A percentile compares a stretch with the other conserved stretches of the same genome.
These are phyloP conservation scores for Cotoneaster glaucophyllus DNA, from an alignment of 306 rosid genomes.

Conservation along the genomic window DNA sequence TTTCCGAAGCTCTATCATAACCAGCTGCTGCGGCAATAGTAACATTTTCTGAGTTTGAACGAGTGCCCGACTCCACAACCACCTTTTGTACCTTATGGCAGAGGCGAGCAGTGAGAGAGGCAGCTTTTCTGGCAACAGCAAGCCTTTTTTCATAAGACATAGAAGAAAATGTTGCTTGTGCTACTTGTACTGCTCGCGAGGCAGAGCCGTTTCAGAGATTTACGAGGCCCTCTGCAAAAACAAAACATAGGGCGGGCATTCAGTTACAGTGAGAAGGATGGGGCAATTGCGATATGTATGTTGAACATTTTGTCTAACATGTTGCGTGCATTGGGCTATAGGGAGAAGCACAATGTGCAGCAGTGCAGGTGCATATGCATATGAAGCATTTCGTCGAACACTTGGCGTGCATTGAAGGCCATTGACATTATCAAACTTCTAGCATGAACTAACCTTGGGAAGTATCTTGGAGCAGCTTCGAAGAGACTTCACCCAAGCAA, in stretches of 20 bases:
- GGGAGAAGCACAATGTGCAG: not conserved
- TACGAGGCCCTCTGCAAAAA: not conserved
- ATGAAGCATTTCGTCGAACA: not conserved
- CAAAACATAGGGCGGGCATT: not conserved
- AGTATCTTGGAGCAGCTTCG: no score
- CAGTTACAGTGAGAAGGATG: not conserved
- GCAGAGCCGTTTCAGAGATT: not conserved
- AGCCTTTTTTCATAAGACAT: conserved; percentile 5
- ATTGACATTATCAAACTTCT: not conserved
- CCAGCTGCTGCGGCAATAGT: not conserved
- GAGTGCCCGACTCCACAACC: not conserved
- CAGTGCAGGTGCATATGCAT: not conserved
- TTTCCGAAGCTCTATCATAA: conserved; percentile 16
- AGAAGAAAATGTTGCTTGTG: not conserved
- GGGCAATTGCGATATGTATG: not conserved
- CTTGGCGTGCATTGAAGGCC: not conserved
- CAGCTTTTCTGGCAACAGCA: not conserved
- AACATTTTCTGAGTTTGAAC: not conserved
- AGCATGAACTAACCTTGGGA: not conserved
- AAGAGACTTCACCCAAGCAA: no score
- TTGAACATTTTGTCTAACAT: not conserved
- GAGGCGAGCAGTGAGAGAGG: conserved; percentile 1
- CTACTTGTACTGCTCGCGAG: not conserved
- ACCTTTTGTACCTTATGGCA: not conserved
- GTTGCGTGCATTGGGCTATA: not conserved